Evolutionary conservation across 371 early-diverging fungal genomes (phyloP), one percentile per base, ranked within the genome.

Genomic region (Mucor piriformis): DNA sequence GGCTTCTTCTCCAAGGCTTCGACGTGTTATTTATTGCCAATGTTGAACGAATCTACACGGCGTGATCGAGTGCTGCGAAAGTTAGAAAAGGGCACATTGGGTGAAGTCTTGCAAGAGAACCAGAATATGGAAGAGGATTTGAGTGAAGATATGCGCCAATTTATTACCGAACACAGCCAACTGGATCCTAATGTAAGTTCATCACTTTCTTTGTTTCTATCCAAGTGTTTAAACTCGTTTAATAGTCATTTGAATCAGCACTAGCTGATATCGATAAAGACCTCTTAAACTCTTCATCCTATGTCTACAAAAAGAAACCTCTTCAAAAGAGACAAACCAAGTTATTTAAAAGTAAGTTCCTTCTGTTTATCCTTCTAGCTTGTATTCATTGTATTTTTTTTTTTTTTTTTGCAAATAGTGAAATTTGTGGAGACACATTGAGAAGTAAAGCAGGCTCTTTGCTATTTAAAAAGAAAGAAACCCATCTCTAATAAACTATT

Each of bases 291-390:
- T 29, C 29, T 6, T 29, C 29, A 29, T 29, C 27, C 3, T 52
- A 51, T 52, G 34, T 44, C n/a, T 63, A 64, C 29, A 64, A 64
- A 43, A 64, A 64, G 64, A 64, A 54, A 38, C 59, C 64, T 11
- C 46, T 59, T 16, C 59, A 64, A 27, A 53, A 54, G 34, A 12
- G 64, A 43, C 64, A 64, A 35, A 64, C 64, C 11, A 58, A 53
- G 6, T 16, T 64, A 42, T 54, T 42, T 50, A 64, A 64, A 49
- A 38, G 64, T 64, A 59, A 59, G 54, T 43, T 15, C 29, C 29
- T 29, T 29, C 29, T 29, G 3, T 5, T 29, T 29, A 4, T 8
- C 29, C 8, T 6, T 6, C 29, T 29, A 29, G 8, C 29, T 29
- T n/a, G n/a, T n/a, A n/a, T n/a, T n/a, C n/a, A n/a, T n/a, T n/a